Base-by-base conservation (phyloP, 257 asterid genomes). In the Jasminum sambac region DNA sequence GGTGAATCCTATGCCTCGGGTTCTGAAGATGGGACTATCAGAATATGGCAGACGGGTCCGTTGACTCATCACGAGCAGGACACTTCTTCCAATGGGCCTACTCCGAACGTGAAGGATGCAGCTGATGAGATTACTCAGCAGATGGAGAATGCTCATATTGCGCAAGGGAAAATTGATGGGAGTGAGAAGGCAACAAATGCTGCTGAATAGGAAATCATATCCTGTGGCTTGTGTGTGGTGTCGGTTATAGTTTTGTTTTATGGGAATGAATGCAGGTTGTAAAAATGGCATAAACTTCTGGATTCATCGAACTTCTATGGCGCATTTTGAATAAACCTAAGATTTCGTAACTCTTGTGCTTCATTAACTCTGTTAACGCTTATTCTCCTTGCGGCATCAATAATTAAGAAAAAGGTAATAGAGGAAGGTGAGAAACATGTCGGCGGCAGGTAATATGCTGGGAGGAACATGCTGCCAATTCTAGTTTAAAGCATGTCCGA, bases 1-100 rank as follows among this genome's bases (percentile, higher is more conserved):
- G 99, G 99, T 24, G 98, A 89, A 69, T 89, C 99, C 25, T 95
- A 88, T 65, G 82, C 96, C 24, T 95, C 99, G 26, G 99, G 99
- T 36, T 95, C 99, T 36, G 99, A 95, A 79, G 98, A 91, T 23
- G 99, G 99, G 62, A 95, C 99, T 1, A 87, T 95, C 50, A 82
- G 97, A 78, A 91, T 91, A 89, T 95, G 99, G 98, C 97, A 88
- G 78, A 78, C 87, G 3, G 87, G 83, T 19, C 96, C 93, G 5
- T 71, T 76, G 44, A 76, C 76, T 71, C 79, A 71, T 64, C 26
- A 73, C 13, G 90, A 87, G 81, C 80, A 69, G 44, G 90, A 85
- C 40, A 39, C 79, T 39, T 61, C 80, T 1, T 78, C 72, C 19
- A 83, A 84, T 43, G 87, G 82, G 48, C 80, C 86, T n/a, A 19